Evolutionary conservation across 139 green algal species (phyloP), one percentile per base, ranked within the genome.

Genomic region (Dunaliella primolecta): DNA sequence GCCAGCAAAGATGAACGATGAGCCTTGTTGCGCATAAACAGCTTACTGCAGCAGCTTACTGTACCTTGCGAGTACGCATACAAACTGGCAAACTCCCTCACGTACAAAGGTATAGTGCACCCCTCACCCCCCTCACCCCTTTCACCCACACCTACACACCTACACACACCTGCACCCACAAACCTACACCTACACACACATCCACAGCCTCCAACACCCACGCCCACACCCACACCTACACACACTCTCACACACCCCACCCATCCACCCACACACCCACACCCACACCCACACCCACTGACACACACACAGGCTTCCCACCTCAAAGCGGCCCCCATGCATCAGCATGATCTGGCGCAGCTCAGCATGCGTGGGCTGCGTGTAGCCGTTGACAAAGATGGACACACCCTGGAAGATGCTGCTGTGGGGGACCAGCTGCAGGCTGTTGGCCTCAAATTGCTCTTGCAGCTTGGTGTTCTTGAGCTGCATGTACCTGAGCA

Each of bases 381-480:
- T 98, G 78, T 92, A 92, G 1, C 96, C 96, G 85, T 99, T 97
- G 36, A 99, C 96, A 84, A 94, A 90, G 33, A 99, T 97, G 36
- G 86, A 83, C 1, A 99, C 91, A 0, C 95, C 96, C 0, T 38
- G 23, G 78, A 99, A 99, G 55, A 99, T 81, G n/a, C 89, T 70
- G 23, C 81, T 88, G 2, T 80, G 36, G 0, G 78, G 75, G 1
- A 1, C 29, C 0, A 38, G 34, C 20, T 85, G 81, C 34, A 89
- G 38, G 15, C 80, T 82, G 72, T 87, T 80, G 0, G 84, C 81
- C 35, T 91, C 88, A 84, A 90, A 92, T 34, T 91, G 78, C 79
- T 85, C 86, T 2, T 83, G 56, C 33, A 82, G 82, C 56, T 85
- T 84, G 57, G 29, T 20, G 37, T 82, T 32, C 32, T 83, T 86